Conservation (phyloP, 2,329 filamentous ascomycete genomes). For the Aspergillus sp. region DNA sequence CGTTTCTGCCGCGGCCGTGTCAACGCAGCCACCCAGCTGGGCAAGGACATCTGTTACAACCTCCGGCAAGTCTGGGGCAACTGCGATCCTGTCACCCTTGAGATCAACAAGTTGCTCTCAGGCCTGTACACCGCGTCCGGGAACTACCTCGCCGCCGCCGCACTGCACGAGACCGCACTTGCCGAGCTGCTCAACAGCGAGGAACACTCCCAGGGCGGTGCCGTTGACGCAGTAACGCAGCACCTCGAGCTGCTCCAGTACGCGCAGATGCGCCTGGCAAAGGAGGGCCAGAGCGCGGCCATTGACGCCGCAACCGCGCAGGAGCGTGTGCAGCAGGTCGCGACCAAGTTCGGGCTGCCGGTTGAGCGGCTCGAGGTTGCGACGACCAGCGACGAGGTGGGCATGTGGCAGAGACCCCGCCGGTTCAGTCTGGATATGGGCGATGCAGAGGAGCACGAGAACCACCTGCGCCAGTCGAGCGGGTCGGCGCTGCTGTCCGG, state of each 20-base stretch:
- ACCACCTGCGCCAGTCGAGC: constrained; percentile 32
- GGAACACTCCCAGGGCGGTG: constrained; percentile 20
- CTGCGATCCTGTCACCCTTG: constrained; percentile 48
- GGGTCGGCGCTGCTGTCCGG: constrained; percentile 28
- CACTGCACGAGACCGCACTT: constrained; percentile 32
- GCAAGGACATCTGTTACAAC: constrained; percentile 58
- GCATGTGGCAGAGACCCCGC: constrained; percentile 33
- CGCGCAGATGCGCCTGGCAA: constrained; percentile 26
- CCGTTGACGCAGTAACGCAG: constrained; percentile 27
- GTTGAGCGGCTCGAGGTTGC: constrained; percentile 22
- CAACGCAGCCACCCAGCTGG: constrained; percentile 46
- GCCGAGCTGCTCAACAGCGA: constrained; percentile 31
- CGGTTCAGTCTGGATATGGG: constrained; percentile 36
- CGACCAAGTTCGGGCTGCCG: constrained; percentile 29
- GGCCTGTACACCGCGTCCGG: constrained; percentile 48
- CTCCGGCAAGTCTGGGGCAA: constrained; percentile 54
- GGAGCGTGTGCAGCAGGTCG: constrained; percentile 27
- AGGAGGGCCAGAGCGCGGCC: constrained; percentile 17
- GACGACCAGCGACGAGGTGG: constrained; percentile 24
- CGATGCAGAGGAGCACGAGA: constrained; percentile 28
- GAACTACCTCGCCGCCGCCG: constrained; percentile 30
- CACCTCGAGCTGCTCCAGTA: constrained; percentile 33
- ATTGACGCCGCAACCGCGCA: constrained; percentile 23
- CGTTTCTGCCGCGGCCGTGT: constrained; percentile 51
- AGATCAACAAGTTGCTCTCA: constrained; percentile 52